Evolutionary conservation across 139 green algal genomes (phyloP), one percentile per base, ranked within the genome.

Genomic region (Desmodesmus armatus): DNA sequence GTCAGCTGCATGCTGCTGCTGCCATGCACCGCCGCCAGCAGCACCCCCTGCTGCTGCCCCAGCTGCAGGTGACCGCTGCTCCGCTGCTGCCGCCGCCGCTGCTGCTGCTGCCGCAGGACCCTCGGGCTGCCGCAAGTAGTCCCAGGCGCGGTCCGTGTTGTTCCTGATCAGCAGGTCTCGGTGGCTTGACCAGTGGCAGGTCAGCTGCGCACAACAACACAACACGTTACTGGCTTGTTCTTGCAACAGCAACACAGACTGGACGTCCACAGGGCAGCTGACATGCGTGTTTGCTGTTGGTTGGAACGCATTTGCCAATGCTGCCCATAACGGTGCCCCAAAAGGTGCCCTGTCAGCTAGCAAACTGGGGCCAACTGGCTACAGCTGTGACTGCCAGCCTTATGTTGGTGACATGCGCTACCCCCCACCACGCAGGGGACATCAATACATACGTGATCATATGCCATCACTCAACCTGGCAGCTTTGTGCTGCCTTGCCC

Each of bases 131-230:
- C 35, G 21, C 0, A 63, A 37, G 25, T 63, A 85, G 79, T 85
- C 79, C 79, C 79, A 85, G 25, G 33, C 35, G 2, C 63, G 49
- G n/a, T 85, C 79, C 19, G 67, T 55, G 51, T 85, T 75, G 5
- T 27, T 31, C 19, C 41, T 11, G 31, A 85, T 44, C 31, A 55
- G 63, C 63, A 85, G 43, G 21, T 85, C 63, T 27, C 63, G 33
- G 9, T 85, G 79, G 7, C 17, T 49, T 39, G 29, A 19, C 47
- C 47, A 55, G 9, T 21, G 7, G 47, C 58, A 67, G 58, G 6
- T 35, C 58, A 67, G 58, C 25, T 6, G 6, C 25, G 21, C 2
- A 1, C 13, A n/a, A 6, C 51, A 1, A 62, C 51, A 41, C 63
- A n/a, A 41, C 27, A 72, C 29, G 5, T 43, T 9, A 72, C 29